A percentile compares a stretch with the other conserved stretches of the same genome.
Evolutionary conservation across 768 basidiomycete genomes (phyloP).

Genomic region (Mycena haematopus): DNA sequence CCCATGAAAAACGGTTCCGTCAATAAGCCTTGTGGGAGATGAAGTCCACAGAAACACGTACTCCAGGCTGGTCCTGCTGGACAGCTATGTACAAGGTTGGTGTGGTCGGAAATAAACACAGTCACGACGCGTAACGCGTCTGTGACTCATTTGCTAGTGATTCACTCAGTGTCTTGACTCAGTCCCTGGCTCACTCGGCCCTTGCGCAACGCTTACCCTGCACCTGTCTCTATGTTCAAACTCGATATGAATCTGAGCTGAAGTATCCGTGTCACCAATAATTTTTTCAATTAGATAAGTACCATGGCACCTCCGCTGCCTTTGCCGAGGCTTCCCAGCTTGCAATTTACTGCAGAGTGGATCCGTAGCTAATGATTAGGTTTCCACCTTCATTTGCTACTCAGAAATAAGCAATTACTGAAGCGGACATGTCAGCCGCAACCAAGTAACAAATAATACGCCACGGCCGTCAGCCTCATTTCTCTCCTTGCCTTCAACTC

Average conservation of each 20-base stretch:
- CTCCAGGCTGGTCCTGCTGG: slow-evolving; percentile 6
- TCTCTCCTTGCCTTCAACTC: slow-evolving; percentile 12
- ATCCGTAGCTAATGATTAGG: background rate
- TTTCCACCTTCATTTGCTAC: background rate
- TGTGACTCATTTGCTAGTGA: background rate
- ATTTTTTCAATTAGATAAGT: background rate
- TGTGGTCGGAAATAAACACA: background rate
- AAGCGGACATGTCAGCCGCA: slow-evolving; percentile 15
- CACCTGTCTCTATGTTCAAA: background rate
- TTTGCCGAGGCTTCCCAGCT: background rate
- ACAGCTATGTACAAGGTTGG: slow-evolving; percentile 16
- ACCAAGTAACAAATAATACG: slow-evolving; percentile 3
- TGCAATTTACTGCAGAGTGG: background rate
- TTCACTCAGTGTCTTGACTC: background rate
- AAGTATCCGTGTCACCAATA: background rate
- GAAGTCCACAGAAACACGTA: background rate
- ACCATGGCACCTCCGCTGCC: background rate
- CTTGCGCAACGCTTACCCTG: too few relatives aligned
- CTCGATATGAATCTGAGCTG: background rate
- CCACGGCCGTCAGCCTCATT: slow-evolving; percentile 21
- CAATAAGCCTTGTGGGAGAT: background rate
- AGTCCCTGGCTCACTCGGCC: too few relatives aligned
- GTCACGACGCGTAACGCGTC: background rate
- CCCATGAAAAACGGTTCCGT: background rate
- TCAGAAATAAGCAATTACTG: background rate